phyloP scores from a whole-genome alignment of 2,329 filamentous ascomycete species.

The Trichoderma breve region DNA sequence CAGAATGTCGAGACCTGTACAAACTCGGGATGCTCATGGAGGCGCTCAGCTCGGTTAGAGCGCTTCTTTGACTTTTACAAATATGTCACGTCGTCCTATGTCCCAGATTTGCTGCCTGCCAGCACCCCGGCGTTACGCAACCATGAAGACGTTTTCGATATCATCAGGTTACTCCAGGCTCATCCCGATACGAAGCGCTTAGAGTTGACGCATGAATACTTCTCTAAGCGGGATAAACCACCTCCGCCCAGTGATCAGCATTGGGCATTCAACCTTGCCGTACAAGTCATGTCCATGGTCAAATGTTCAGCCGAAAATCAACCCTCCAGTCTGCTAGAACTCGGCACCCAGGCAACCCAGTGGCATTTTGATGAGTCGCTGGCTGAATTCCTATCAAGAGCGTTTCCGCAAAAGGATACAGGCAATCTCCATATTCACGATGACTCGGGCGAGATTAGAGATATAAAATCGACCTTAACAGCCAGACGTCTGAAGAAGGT shows the following conservation, averaged over 20 bases:
- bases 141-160: not conserved
- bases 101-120: not conserved
- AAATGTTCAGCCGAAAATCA: not conserved
- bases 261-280: not conserved
- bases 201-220: not conserved
- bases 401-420: not conserved
- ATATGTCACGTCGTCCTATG: not conserved
- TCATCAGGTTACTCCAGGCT: not conserved
- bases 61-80: not conserved
- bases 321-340: not conserved
- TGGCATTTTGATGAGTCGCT: not conserved
- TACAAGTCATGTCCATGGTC: not conserved
- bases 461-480: not conserved
- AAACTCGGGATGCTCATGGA: not conserved
- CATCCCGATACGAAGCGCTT: not conserved
- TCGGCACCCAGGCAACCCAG: not conserved
- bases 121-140: not conserved
- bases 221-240: not conserved
- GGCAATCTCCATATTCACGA: not conserved
- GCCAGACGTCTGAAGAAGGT: not conserved
- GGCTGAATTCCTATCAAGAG: not conserved
- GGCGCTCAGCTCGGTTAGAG: not conserved
- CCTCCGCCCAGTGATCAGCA: not conserved
- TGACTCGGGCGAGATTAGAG: not conserved
- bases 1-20: not conserved